phyloP scores from a whole-genome alignment of 305 asterid genomes.

The Fraxinus platypoda region DNA sequence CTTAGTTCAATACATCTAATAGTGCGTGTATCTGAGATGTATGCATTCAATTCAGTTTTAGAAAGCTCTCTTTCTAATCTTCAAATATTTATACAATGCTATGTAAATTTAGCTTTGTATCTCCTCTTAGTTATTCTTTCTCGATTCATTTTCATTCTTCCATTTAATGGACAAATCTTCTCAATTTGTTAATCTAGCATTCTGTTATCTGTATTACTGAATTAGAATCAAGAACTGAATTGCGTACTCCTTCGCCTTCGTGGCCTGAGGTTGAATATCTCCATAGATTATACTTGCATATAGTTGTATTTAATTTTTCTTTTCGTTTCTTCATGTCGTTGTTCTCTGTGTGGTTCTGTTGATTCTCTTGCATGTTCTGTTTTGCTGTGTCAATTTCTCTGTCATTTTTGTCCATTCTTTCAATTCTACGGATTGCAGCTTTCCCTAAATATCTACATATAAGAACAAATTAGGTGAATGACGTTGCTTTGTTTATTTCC shows the following conservation, averaged over 20 bases:
- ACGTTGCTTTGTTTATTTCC: background rate
- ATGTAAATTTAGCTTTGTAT: background rate
- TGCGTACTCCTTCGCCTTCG: background rate
- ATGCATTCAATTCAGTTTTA: background rate
- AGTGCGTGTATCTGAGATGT: background rate
- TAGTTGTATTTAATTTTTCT: background rate
- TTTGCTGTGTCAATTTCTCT: background rate
- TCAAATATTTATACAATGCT: background rate
- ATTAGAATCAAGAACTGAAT: background rate
- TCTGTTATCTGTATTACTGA: background rate
- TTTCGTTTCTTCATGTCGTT: background rate
- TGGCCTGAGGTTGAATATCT: background rate
- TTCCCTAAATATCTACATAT: background rate
- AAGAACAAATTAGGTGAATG: conserved; percentile 7
- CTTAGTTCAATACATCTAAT: background rate
- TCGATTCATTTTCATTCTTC: background rate
- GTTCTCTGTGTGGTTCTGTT: background rate
- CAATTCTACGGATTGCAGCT: conserved; percentile 1
- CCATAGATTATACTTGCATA: background rate
- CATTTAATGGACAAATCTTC: background rate
- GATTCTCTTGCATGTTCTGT: background rate
- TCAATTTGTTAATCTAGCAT: background rate
- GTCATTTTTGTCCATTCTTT: conserved; percentile 10
- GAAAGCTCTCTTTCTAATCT: background rate
- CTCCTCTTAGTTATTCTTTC: background rate